Evolutionary conservation across 108 stramenopile species (phyloP).

Genomic region (Bacterosira constricta): DNA sequence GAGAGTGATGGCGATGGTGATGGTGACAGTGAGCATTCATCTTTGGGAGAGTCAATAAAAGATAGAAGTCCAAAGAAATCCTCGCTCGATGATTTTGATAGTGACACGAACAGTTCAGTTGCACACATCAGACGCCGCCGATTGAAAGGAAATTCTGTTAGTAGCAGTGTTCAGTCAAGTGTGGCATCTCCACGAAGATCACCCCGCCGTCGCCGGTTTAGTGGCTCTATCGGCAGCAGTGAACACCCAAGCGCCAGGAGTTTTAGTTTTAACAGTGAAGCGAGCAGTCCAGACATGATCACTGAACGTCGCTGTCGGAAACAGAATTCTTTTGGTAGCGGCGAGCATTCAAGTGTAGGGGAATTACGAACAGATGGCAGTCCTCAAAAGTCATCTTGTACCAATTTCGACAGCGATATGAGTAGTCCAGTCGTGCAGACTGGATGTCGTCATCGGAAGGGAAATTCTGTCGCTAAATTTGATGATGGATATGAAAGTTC

Average conservation of each 20-base stretch:
- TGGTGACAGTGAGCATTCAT: not conserved
- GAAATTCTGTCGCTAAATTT: not conserved
- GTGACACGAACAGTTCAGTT: not conserved
- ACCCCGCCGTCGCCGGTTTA: not conserved
- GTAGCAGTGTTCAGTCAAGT: not conserved
- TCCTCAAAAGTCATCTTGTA: not conserved
- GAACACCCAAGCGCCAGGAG: too few relatives aligned
- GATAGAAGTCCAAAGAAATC: not conserved
- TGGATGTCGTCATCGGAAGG: not conserved
- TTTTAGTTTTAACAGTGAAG: too few relatives aligned
- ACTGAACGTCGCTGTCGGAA: not conserved
- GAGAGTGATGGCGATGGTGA: constrained; percentile 6
- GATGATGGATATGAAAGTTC: constrained; percentile 3
- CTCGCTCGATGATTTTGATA: not conserved
- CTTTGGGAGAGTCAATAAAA: not conserved
- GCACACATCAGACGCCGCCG: not conserved
- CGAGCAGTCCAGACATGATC: too few relatives aligned
- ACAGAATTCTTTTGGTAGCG: not conserved
- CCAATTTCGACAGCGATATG: not conserved
- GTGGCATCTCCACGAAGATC: not conserved
- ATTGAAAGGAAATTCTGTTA: not conserved
- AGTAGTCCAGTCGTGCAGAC: not conserved
- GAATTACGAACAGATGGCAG: not conserved
- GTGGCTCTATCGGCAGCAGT: too few relatives aligned
- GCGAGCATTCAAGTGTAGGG: too few relatives aligned